phyloP scores from a whole-genome alignment of 2,329 filamentous ascomycete genomes.

The Penicillium frequentans region DNA sequence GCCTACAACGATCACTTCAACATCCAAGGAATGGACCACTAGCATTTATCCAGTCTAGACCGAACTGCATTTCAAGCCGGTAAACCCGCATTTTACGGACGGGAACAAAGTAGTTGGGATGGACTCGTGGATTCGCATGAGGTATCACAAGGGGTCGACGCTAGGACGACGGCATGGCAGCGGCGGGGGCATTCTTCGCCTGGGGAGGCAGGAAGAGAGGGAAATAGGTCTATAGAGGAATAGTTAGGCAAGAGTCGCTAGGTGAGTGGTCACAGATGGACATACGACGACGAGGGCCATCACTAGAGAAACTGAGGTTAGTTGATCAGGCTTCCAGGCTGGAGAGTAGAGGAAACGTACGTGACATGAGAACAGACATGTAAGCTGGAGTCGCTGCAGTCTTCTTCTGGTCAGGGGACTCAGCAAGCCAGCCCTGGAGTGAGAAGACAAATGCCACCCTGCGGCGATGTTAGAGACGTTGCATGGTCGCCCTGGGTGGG shows the following conservation, averaged over 20 bases:
- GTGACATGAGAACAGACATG: conserved; percentile 76
- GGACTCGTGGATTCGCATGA: neutral
- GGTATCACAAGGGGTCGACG: conserved; percentile 20
- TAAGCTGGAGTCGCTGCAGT: conserved; percentile 67
- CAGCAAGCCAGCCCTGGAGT: conserved; percentile 50
- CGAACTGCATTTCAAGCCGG: neutral
- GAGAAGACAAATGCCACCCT: conserved; percentile 51
- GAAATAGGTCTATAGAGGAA: conserved; percentile 57
- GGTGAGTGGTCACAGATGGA: conserved; percentile 15
- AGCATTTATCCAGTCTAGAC: neutral
- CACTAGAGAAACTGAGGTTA: conserved; percentile 42
- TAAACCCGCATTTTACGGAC: neutral
- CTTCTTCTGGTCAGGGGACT: conserved; percentile 54
- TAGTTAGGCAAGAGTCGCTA: conserved; percentile 9
- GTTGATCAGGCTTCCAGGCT: neutral
- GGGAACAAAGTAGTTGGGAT: neutral
- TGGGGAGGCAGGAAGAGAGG: conserved; percentile 64
- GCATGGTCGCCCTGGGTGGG: neutral
- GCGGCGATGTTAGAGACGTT: conserved; percentile 16
- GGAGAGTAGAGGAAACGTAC: conserved; percentile 50
- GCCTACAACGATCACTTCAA: neutral
- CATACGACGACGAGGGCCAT: conserved; percentile 58
- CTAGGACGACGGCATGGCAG: conserved; percentile 45
- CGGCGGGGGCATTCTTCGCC: conserved; percentile 42
- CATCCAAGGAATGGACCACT: neutral